Conservation (phyloP, 2,329 filamentous ascomycete genomes). For the Ophiostoma novo-ulmi region DNA sequence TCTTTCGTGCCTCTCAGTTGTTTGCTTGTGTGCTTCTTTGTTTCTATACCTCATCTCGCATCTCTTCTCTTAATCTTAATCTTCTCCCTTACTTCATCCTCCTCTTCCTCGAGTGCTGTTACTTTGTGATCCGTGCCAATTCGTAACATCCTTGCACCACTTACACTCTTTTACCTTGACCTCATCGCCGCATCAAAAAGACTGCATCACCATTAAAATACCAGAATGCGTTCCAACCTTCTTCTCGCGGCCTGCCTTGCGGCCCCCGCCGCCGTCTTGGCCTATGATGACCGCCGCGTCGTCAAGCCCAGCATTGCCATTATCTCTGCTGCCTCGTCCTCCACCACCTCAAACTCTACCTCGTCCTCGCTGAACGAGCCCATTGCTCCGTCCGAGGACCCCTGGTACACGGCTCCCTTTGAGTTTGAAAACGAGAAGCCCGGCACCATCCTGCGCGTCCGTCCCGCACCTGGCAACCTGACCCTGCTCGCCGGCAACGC, state of each 20-base stretch:
- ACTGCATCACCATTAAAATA: not conserved
- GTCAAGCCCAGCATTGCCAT: not conserved
- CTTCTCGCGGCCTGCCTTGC: constrained; percentile 6
- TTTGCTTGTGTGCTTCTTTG: not conserved
- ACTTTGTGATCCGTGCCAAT: not conserved
- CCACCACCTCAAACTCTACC: not conserved
- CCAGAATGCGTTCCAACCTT: constrained; percentile 12
- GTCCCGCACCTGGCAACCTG: constrained; percentile 31
- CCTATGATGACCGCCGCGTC: constrained; percentile 1
- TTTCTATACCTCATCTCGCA: not conserved
- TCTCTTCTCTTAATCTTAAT: not conserved
- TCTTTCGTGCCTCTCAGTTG: not conserved
- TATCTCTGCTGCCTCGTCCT: not conserved
- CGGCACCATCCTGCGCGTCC: constrained; percentile 33
- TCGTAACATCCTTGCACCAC: not conserved
- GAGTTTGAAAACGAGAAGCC: constrained; percentile 31
- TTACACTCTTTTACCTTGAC: not conserved
- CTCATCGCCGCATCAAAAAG: not conserved
- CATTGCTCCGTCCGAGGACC: constrained; percentile 32
- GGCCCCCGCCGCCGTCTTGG: not conserved
- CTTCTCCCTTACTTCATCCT: not conserved
- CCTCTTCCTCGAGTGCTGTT: not conserved
- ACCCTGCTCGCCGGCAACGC: constrained; percentile 26
- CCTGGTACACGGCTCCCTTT: constrained; percentile 34
- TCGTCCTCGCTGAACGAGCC: constrained; percentile 25